These are phyloP conservation scores for Apiospora rasikravindrae DNA, from an alignment of 2,329 filamentous ascomycete species.

Conservation along the genomic window DNA sequence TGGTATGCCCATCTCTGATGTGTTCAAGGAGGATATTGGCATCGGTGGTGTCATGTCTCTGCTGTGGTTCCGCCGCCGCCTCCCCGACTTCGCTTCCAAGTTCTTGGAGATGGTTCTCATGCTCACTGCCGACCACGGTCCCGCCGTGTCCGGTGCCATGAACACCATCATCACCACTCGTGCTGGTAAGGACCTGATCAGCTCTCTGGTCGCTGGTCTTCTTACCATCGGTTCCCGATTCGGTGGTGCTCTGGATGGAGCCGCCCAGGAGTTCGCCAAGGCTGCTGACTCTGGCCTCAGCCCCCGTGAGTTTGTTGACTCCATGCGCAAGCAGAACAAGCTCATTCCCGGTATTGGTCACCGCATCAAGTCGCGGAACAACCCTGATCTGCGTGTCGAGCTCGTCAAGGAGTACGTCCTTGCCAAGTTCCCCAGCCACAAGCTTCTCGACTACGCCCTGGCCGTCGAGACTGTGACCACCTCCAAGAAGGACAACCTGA, in stretches of 20 bases:
- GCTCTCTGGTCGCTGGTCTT: slow-evolving; percentile 92
- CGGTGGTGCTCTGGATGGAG: slow-evolving; percentile 96
- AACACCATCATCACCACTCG: slow-evolving; percentile 99
- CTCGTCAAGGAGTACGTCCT: slow-evolving; percentile 99
- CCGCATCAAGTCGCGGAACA: slow-evolving; percentile 99
- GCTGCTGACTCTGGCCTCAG: slow-evolving; percentile 97
- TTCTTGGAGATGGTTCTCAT: slow-evolving; percentile 99
- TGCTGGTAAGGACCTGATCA: slow-evolving; percentile 98
- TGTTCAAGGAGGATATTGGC: slow-evolving; percentile 98
- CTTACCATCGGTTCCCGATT: slow-evolving; percentile 98
- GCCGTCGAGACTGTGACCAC: slow-evolving; percentile 98
- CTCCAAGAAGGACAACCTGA: slow-evolving; percentile 99
- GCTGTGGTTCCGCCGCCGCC: slow-evolving; percentile 98
- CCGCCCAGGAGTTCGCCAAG: slow-evolving; percentile 97
- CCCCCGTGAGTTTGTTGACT: slow-evolving; percentile 98
- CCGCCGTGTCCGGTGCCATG: slow-evolving; percentile 99
- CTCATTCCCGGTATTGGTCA: slow-evolving; percentile 99
- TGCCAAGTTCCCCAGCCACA: slow-evolving; percentile 96
- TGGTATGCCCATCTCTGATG: slow-evolving; percentile 99
- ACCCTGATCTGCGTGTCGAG: slow-evolving; percentile 99
- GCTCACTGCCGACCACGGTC: slow-evolving; percentile 98
- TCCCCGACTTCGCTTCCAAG: slow-evolving; percentile 95
- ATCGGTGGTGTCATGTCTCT: slow-evolving; percentile 99
- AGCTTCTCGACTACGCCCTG: slow-evolving; percentile 98
- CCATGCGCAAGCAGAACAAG: slow-evolving; percentile 99